Percentiles rank a stretch among this genome's conserved stretches.
Evolutionary conservation across 106 monocot species (phyloP).

Genomic region (Acorus calamus): DNA sequence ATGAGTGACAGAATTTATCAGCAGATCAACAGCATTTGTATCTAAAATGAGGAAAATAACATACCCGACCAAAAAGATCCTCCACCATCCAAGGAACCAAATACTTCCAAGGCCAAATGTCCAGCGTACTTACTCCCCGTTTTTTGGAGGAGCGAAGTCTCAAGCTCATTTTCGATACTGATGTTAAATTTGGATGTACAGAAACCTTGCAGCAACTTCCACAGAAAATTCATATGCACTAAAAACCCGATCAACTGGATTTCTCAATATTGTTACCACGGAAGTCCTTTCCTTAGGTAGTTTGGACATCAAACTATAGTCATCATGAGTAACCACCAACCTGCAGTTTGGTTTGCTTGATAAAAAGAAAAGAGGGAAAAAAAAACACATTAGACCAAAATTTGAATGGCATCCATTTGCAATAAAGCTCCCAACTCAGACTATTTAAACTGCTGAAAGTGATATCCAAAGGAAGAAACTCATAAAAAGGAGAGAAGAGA

Average conservation of each 20-base stretch:
- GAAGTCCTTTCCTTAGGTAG: slow-evolving; percentile 68
- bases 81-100: slow-evolving; percentile 98
- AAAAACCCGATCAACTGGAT: slow-evolving; percentile 91
- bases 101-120: slow-evolving; percentile 99
- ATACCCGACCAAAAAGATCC: slow-evolving; percentile 85
- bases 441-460: too few relatives aligned
- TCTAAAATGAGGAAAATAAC: not conserved
- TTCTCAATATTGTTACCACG: slow-evolving; percentile 76
- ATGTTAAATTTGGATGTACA: slow-evolving; percentile 90
- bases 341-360: slow-evolving; percentile 76
- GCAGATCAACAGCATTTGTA: too few relatives aligned
- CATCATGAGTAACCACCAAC: slow-evolving; percentile 85
- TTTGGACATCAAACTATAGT: slow-evolving; percentile 86
- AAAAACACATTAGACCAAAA: not conserved
- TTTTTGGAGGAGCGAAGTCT: slow-evolving; percentile 42
- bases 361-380: not conserved
- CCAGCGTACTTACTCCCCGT: slow-evolving; percentile 70
- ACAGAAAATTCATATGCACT: slow-evolving; percentile 92
- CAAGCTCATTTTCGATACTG: slow-evolving; percentile 55
- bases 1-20: too few relatives aligned
- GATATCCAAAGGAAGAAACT: too few relatives aligned
- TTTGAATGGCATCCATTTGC: too few relatives aligned
- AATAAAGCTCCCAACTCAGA: too few relatives aligned
- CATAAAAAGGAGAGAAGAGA: not conserved
- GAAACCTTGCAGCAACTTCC: slow-evolving; percentile 96